Evolutionary conservation across 768 basidiomycete genomes (phyloP).

Genomic region (Coprinopsis strossmayeri): DNA sequence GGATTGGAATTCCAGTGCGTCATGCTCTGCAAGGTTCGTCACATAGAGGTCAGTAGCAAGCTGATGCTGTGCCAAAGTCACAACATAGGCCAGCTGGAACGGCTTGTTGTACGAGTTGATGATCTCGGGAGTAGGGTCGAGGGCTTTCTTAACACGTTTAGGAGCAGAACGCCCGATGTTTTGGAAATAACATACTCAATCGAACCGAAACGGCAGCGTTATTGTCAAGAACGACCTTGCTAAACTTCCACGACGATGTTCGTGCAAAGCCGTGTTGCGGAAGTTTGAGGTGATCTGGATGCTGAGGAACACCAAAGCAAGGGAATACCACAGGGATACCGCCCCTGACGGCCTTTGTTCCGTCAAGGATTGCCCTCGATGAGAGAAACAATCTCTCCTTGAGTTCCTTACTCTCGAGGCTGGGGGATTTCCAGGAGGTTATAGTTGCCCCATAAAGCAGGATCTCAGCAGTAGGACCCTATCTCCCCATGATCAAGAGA

Average conservation of each 20-base stretch:
- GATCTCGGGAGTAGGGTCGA: slow-evolving; percentile 59
- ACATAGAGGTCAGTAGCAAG: slow-evolving; percentile 80
- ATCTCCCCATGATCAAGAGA: not conserved
- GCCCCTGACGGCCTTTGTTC: slow-evolving; percentile 63
- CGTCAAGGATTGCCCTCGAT: slow-evolving; percentile 71
- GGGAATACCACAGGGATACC: slow-evolving; percentile 68
- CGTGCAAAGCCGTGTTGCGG: slow-evolving; percentile 91
- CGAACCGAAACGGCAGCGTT: slow-evolving; percentile 68
- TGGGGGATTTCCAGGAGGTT: slow-evolving; percentile 72
- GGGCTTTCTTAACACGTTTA: slow-evolving; percentile 41
- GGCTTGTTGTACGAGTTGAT: slow-evolving; percentile 48
- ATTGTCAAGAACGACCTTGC: slow-evolving; percentile 58
- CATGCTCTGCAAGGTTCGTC: slow-evolving; percentile 50
- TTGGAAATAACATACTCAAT: slow-evolving; percentile 48
- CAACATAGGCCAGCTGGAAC: slow-evolving; percentile 75
- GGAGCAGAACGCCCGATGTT: not conserved
- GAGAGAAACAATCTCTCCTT: slow-evolving; percentile 79
- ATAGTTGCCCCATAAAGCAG: slow-evolving; percentile 83
- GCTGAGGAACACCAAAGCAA: slow-evolving; percentile 82
- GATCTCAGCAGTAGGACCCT: slow-evolving; percentile 65
- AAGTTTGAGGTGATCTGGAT: slow-evolving; percentile 63
- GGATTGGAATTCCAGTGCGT: slow-evolving; percentile 79
- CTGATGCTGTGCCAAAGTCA: slow-evolving; percentile 68
- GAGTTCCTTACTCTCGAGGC: slow-evolving; percentile 25
- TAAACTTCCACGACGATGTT: slow-evolving; percentile 66